phyloP scores from a whole-genome alignment of 177 flowering plant species.

The Tripterygium wilfordii region DNA sequence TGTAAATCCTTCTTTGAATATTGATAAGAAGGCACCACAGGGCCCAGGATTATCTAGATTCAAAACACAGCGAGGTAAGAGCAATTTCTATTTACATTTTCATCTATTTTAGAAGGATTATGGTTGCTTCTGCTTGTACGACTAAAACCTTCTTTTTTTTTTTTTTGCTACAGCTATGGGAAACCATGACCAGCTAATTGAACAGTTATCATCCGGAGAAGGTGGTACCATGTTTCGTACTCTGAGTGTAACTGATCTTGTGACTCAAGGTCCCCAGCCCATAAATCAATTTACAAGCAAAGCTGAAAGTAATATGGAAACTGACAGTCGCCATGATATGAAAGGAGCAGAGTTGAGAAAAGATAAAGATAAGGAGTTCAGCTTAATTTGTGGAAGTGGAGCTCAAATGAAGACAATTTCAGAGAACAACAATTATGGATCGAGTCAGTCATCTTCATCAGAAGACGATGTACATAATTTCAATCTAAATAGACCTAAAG shows the following conservation, averaged over 20 bases:
- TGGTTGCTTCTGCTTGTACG: too few species aligned
- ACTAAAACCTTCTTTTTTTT: too few species aligned
- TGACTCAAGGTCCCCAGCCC: too few species aligned
- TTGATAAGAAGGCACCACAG: constrained; percentile 2
- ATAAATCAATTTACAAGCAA: too few species aligned
- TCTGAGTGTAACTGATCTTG: constrained; percentile 1
- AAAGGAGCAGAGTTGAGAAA: neutral
- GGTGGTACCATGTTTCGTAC: neutral
- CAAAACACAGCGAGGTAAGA: constrained; percentile 16
- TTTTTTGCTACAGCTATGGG: constrained; percentile 21
- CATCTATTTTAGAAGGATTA: neutral
- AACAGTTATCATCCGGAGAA: constrained; percentile 1
- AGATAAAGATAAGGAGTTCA: neutral
- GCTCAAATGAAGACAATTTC: constrained; percentile 2
- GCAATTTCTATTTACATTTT: neutral
- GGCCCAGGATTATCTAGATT: constrained; percentile 9
- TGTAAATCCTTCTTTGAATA: neutral
- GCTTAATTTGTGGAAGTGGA: neutral
- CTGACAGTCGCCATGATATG: neutral
- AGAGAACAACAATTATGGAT: constrained; percentile 4
- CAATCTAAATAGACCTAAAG: neutral
- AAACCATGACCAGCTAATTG: constrained; percentile 6
- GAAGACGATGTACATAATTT: neutral
- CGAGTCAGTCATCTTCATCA: constrained; percentile 7
- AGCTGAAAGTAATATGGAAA: neutral